A percentile compares a stretch with the other conserved stretches of the same genome.
Conservation (phyloP, 768 basidiomycete genomes). For the Leucocoprinus leucothites region DNA sequence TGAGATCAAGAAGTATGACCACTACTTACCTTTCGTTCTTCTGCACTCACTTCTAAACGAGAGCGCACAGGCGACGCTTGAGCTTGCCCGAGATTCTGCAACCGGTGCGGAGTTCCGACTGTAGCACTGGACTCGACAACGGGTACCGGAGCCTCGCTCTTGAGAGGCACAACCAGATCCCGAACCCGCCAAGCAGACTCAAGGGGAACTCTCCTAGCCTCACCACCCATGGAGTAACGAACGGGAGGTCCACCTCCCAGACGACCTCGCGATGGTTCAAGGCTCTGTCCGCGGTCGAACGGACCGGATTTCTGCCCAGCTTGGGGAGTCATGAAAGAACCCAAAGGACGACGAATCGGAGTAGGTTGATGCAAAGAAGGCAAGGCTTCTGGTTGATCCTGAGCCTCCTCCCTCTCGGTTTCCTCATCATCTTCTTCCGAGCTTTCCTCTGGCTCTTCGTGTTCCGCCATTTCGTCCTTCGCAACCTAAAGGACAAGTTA, state of each 20-base stretch:
- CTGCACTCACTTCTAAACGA: conserved; percentile 31
- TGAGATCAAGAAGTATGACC: neutral
- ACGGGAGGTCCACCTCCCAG: conserved; percentile 16
- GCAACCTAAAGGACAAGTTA: conserved; percentile 7
- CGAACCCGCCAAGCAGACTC: conserved; percentile 54
- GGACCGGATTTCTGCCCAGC: conserved; percentile 15
- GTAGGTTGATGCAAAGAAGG: conserved; percentile 22
- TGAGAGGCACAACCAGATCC: conserved; percentile 47
- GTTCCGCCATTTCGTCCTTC: conserved; percentile 11
- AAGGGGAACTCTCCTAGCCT: conserved; percentile 44
- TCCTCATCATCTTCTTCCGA: conserved; percentile 19
- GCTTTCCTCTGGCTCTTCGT: conserved; percentile 12
- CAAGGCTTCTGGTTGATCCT: conserved; percentile 17
- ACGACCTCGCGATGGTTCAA: conserved; percentile 10
- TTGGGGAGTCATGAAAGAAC: conserved; percentile 63
- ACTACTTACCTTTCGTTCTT: conserved; percentile 40
- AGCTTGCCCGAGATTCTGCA: conserved; percentile 1
- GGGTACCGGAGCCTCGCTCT: conserved; percentile 1
- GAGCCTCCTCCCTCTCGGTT: conserved; percentile 19
- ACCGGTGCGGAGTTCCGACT: neutral
- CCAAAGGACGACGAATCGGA: conserved; percentile 27
- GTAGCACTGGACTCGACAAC: neutral
- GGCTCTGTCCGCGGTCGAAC: conserved; percentile 15
- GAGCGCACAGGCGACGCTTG: conserved; percentile 16
- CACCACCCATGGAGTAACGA: conserved; percentile 43